Evolutionary conservation across 1,284 basidiomycete genomes (phyloP), one percentile per base, ranked within the genome.

Genomic region (Athelia sp.): DNA sequence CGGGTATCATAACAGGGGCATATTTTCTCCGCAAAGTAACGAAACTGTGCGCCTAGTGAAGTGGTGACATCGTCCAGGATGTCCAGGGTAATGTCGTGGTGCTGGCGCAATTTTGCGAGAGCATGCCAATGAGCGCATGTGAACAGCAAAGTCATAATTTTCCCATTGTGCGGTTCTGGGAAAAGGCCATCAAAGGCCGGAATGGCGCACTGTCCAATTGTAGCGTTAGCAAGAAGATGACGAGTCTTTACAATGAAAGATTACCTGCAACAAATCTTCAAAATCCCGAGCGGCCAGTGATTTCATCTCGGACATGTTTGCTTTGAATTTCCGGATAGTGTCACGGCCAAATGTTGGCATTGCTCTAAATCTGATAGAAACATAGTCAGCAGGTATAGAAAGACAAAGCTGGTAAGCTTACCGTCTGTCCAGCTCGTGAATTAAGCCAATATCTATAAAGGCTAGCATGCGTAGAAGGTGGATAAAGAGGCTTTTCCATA

Each of bases 71-170:
- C 13, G 1, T 50, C 38, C 0, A 59, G 50, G 0, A 53, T 46
- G 0, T 17, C 17, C 1, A 67, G 47, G 0, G 59, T 59, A 1
- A 46, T 18, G 0, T 59, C 52, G 0, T 58, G 52, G 32, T 63
- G 62, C 26, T 52, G 29, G 2, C 53, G 54, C 26, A 62, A 50
- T 32, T 62, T 62, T 1, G 59, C 58, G 8, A 57, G 50, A 3
- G 42, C 52, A 50, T 64, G 67, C 61, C 62, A 68, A 1, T 47
- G 45, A 1, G 51, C 50, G 8, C 61, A 24, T 13, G 50, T 43
- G 46, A 57, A 65, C 3, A 67, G 43, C 1, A 67, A 52, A 6
- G 56, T 34, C 1, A 56, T 49, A 8, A 68, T 23, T 2, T 58
- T 43, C 1, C 24, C 8, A 14, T 68, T 58, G 22, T 61, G 50